Evolutionary conservation across 2,329 filamentous ascomycete species (phyloP), one percentile per base, ranked within the genome.

Genomic region (Colletotrichum abscissum): DNA sequence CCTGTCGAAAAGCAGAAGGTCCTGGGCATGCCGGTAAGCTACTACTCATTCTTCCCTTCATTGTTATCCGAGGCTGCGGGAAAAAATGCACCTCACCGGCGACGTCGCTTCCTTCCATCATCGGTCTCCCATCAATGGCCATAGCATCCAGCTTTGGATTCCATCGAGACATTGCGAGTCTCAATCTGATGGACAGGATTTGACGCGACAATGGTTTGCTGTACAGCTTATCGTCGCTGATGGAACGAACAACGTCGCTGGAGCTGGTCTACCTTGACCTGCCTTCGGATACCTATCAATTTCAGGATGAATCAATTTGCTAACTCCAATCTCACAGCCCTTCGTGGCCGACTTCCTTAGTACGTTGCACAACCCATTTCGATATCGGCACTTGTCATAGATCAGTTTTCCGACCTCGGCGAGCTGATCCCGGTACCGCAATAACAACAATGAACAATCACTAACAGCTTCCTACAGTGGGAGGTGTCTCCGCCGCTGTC

Each of bases 401-500:
- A 16, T 24, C 52, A 16, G 55, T 56, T 33, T 19, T 5, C 63
- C 52, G 38, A 26, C 7, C 16, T 30, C 56, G 60, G 46, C 22
- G 8, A 63, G 58, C 26, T 63, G 7, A 52, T 33, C 9, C 2
- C 11, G n/a, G 4, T 5, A n/a, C 28, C 58, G 22, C 52, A 14
- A 59, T 52, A 63, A 16, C 63, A 5, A 24, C 0, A 19, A 14
- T 6, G 38, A 30, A 33, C 8, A 46, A 30, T 26, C 65, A 73
- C 78, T 80, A 78, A 80, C 76, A 52, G 19, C 19, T 60, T 59
- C 82, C 78, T 81, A 84, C 81, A 97, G 95, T 99, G 97, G 97
- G 97, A 93, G 97, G 97, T 98, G 93, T 99, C 81, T 98, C 97
- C 85, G 97, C 97, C 88, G 97, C 97, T 88, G 95, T 99, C 93